Evolutionary conservation across 140 eudicot genomes (phyloP).

Genomic region (Erigeron philadelphicus): DNA sequence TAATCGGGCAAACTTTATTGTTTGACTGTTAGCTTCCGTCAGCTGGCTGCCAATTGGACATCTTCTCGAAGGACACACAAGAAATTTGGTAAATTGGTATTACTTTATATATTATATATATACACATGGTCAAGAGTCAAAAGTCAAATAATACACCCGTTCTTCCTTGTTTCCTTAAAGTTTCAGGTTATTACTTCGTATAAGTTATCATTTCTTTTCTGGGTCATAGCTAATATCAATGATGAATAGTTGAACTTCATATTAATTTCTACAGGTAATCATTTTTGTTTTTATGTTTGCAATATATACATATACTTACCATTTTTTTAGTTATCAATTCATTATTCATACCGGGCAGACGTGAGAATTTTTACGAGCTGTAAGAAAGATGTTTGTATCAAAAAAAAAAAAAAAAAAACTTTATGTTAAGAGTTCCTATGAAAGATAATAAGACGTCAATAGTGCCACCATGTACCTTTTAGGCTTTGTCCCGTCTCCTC

Average conservation of each 20-base stretch:
- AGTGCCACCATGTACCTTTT: too few species aligned
- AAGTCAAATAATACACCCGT: constrained; percentile 22
- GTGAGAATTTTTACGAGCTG: too few species aligned
- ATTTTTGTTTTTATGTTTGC: background rate
- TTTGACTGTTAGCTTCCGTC: constrained; percentile 10
- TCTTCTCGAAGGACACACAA: constrained; percentile 28
- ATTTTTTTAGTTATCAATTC: background rate
- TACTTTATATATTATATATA: background rate
- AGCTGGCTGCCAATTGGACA: constrained; percentile 14
- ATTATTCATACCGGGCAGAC: too few species aligned
- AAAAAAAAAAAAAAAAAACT: too few species aligned
- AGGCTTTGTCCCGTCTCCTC: too few species aligned
- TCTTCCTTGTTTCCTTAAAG: constrained; percentile 18
- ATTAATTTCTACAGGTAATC: constrained; percentile 19
- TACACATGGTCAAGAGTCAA: background rate
- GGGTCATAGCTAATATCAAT: constrained; percentile 9
- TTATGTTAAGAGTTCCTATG: too few species aligned
- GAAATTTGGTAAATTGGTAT: background rate
- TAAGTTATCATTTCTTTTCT: constrained; percentile 18
- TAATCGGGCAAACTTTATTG: constrained; percentile 5
- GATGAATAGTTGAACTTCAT: constrained; percentile 15
- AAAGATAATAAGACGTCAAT: too few species aligned
- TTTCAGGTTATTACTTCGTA: constrained; percentile 19
- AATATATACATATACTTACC: background rate
- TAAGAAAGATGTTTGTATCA: too few species aligned